Base-by-base conservation (phyloP, 441 rosid species). In the Kokia cookei region DNA sequence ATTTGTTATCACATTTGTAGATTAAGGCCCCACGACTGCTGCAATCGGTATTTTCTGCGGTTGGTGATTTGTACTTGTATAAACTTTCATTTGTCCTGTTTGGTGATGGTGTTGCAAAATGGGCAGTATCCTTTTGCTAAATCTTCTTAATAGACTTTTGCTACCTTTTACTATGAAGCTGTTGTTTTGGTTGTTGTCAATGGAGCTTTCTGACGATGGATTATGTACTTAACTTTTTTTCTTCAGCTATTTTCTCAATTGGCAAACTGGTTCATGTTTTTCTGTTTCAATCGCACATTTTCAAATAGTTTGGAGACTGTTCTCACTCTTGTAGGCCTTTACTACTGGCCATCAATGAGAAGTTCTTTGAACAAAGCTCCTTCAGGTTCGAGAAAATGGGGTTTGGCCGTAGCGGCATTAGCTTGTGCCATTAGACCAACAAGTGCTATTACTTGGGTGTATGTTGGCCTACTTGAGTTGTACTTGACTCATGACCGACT, bases 401-500 rank as follows among this genome's bases (percentile, higher is more conserved):
- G 88, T 71, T 85, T 91, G 89, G 81, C 76, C 71, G 67, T 87
- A 62, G 97, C 97, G 12, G 97, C 93, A 67, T 37, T 93, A 65
- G 92, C 99, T 75, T 91, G 98, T 83, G 96, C 93, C 65, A 77
- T 93, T 71, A 86, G 98, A 79, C 99, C 96, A 63, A 95, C 98
- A 72, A 89, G 92, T 84, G 95, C 94, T 74, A 79, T 91, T 77
- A 91, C 80, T 76, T 95, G 99, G 99, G 77, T 88, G 24, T 95
- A 90, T 76, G 85, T 93, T 81, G 99, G 97, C 75, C 80, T 84
- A 72, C 90, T 91, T 60, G 96, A 95, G 88, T 81, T 95, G 54
- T 69, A 80, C 81, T 27, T 80, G 71, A 76, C 92, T 5, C 75
- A 29, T 45, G 82, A 85, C 75, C 83, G 83, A 70, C 50, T 87